Base-by-base conservation (phyloP, 768 basidiomycete genomes). In the Hortiboletus campestris region DNA sequence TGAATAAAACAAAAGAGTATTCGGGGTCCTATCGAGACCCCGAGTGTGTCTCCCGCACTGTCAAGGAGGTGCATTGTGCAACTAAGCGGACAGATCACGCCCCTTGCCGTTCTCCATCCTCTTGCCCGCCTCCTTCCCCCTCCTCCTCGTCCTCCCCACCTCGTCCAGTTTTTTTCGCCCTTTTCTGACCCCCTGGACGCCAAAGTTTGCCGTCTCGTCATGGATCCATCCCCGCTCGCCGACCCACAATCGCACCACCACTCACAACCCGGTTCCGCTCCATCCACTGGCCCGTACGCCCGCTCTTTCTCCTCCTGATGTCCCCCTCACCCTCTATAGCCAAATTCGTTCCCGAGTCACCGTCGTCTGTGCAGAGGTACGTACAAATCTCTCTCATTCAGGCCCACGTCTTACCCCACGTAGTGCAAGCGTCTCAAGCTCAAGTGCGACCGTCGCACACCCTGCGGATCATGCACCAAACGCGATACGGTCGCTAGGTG, bases 391-490 rank as follows among this genome's bases (percentile, higher is more conserved):
- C n/a, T 0, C 35, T 11, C 29, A 8, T 29, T 14, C 55, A 11
- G 36, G n/a, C 51, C 28, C 49, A 54, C 2, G 1, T 17, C 45
- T 63, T 3, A 67, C 38, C 36, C 47, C 40, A 1, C 7, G 3
- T 66, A 93, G 88, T 94, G 91, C 76, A 93, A 93, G 70, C 88
- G 91, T 5, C 78, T 93, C 50, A 94, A 94, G 63, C 79, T 93
- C 50, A 91, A 86, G 74, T 94, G 91, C 66, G 91, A 93, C 73
- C 76, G 91, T 38, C 81, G 85, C 20, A 83, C 78, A 3, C 91
- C 91, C 0, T 93, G 91, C 60, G 83, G 83, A 1, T 85, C 84
- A 28, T 93, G 91, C 62, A 79, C 83, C 17, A 92, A 92, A 67
- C 85, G 90, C 57, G 86, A 89, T 65, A 89, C 88, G 0, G 80